phyloP scores from a whole-genome alignment of 495 filamentous ascomycete species.

The Usnea hakonensis region DNA sequence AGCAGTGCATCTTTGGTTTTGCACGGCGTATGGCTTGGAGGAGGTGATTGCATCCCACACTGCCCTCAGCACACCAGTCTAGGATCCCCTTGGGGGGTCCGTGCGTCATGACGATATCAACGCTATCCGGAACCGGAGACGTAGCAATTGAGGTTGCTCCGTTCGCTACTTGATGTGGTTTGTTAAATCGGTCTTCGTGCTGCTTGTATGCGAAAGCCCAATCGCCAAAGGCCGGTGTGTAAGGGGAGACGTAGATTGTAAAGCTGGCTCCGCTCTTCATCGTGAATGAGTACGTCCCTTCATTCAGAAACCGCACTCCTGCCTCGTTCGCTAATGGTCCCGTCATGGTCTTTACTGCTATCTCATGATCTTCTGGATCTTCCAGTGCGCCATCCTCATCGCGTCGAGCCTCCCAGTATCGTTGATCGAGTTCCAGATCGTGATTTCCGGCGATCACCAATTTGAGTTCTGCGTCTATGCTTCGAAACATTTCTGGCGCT shows the following conservation, averaged over 20 bases:
- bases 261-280: conserved; percentile 51
- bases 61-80: conserved; percentile 34
- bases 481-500: conserved; percentile 46
- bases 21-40: conserved; percentile 41
- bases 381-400: conserved; percentile 23
- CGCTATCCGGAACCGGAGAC: conserved; percentile 41
- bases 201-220: conserved; percentile 58
- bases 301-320: conserved; percentile 59
- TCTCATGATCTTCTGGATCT: conserved; percentile 20
- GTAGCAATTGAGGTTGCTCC: conserved; percentile 29
- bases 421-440: conserved; percentile 59
- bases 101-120: conserved; percentile 68
- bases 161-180: conserved; percentile 18
- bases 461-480: conserved; percentile 58
- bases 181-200: conserved; percentile 47
- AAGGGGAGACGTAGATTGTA: conserved; percentile 63
- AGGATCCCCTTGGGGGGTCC: conserved; percentile 57
- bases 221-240: conserved; percentile 50
- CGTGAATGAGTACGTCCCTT: conserved; percentile 51
- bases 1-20: conserved; percentile 48
- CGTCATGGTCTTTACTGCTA: conserved; percentile 34
- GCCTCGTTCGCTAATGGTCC: conserved; percentile 37
- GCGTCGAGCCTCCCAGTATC: conserved; percentile 31
- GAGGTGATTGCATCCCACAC: conserved; percentile 44
- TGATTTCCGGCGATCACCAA: conserved; percentile 76